phyloP scores from a whole-genome alignment of 2,329 filamentous ascomycete genomes.

The Penicillium rolfsii region DNA sequence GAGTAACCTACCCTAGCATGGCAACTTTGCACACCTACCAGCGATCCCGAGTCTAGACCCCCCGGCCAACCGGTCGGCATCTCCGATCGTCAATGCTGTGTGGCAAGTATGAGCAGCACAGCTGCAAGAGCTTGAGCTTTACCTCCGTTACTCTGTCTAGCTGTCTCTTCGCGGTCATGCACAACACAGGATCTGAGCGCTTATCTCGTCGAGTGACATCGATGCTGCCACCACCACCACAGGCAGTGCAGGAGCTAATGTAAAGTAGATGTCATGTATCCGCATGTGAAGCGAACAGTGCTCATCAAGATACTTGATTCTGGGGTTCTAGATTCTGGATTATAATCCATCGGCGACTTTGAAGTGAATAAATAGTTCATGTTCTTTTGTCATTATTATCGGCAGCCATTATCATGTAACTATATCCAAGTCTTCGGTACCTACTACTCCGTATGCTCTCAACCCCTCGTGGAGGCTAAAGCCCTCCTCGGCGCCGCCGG shows the following conservation, averaged over 20 bases:
- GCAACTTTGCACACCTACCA: not conserved
- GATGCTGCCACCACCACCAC: slow-evolving; percentile 22
- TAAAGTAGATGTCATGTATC: slow-evolving; percentile 25
- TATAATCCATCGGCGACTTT: not conserved
- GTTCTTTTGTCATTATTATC: not conserved
- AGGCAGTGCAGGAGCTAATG: slow-evolving; percentile 20
- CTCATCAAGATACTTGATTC: slow-evolving; percentile 3
- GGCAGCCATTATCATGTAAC: not conserved
- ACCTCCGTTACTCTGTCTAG: not conserved
- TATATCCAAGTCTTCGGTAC: not conserved
- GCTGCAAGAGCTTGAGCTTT: not conserved
- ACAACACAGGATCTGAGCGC: slow-evolving; percentile 25
- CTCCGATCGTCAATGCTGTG: not conserved
- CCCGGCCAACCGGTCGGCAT: not conserved
- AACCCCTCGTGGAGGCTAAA: not conserved
- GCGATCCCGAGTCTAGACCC: slow-evolving; percentile 12
- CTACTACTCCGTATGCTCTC: not conserved
- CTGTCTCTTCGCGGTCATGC: not conserved
- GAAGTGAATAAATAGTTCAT: not conserved
- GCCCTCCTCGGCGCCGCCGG: not conserved
- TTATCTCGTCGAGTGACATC: slow-evolving; percentile 25
- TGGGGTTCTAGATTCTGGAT: not conserved
- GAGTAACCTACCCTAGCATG: not conserved
- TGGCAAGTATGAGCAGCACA: not conserved
- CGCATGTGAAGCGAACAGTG: slow-evolving; percentile 31